Evolutionary conservation across 371 early-diverging fungal species (phyloP).

Genomic region (Dentiscutata heterogama): DNA sequence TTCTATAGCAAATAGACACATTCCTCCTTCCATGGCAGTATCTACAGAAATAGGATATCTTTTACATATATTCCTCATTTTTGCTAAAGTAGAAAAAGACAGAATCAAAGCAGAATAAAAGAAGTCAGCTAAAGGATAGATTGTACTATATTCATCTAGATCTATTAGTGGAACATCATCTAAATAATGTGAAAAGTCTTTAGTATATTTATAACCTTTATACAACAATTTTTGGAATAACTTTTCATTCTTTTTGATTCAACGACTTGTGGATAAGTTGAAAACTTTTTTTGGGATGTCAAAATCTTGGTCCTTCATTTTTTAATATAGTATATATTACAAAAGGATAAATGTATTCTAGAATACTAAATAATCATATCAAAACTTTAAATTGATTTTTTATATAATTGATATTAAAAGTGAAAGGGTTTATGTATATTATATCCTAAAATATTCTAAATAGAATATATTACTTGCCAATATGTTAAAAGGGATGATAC

Average conservation of each 20-base stretch:
- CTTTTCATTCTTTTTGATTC: neutral
- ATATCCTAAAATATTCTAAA: conserved; percentile 31
- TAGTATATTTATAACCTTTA: neutral
- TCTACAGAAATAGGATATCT: neutral
- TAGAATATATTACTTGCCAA: too few species aligned
- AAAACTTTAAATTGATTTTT: conserved; percentile 28
- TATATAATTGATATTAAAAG: conserved; percentile 33
- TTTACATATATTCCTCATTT: neutral
- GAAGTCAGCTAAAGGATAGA: neutral
- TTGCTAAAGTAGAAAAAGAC: neutral
- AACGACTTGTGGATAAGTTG: neutral
- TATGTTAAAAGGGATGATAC: conserved; percentile 12
- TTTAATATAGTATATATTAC: conserved; percentile 26
- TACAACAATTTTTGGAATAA: neutral
- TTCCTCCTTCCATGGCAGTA: neutral
- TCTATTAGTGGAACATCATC: neutral
- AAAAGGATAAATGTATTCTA: conserved; percentile 16
- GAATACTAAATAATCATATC: conserved; percentile 6
- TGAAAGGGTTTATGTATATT: conserved; percentile 31
- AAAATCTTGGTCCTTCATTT: neutral
- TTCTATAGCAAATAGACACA: neutral
- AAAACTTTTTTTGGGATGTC: neutral
- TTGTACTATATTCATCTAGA: neutral
- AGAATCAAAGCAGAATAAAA: neutral
- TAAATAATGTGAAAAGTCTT: neutral